A percentile compares a stretch with the other conserved stretches of the same genome.
phyloP scores from a whole-genome alignment of 2,329 filamentous ascomycete genomes.

The Pestalotiopsis sp. region DNA sequence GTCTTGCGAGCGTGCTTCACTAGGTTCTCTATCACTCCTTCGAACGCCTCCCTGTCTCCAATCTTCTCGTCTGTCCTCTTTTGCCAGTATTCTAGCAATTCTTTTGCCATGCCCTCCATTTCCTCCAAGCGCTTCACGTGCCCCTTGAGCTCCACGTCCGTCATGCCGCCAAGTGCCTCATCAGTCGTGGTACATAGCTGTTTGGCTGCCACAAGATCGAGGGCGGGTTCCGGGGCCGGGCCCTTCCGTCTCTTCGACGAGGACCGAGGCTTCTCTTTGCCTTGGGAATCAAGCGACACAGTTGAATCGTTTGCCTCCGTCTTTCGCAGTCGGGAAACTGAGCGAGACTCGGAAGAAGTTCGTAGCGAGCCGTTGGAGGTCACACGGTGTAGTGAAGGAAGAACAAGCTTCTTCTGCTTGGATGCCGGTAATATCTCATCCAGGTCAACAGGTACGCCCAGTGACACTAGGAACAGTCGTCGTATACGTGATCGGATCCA shows the following conservation, averaged over 20 bases:
- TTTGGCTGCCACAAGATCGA: slow-evolving; percentile 78
- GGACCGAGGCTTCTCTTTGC: slow-evolving; percentile 45
- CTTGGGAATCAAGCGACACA: slow-evolving; percentile 62
- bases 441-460: slow-evolving; percentile 93
- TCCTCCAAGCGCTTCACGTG: slow-evolving; percentile 73
- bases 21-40: slow-evolving; percentile 94
- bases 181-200: slow-evolving; percentile 84
- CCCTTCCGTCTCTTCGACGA: slow-evolving; percentile 51
- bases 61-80: slow-evolving; percentile 83
- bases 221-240: slow-evolving; percentile 69
- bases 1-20: slow-evolving; percentile 89
- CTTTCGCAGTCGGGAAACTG: slow-evolving; percentile 48
- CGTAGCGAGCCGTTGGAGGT: slow-evolving; percentile 55
- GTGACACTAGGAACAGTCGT: slow-evolving; percentile 90
- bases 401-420: slow-evolving; percentile 95
- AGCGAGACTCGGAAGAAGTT: slow-evolving; percentile 57
- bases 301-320: slow-evolving; percentile 56
- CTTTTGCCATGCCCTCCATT: slow-evolving; percentile 71
- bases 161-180: slow-evolving; percentile 79
- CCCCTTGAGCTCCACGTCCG: slow-evolving; percentile 70
- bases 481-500: slow-evolving; percentile 97
- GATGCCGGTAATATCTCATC: slow-evolving; percentile 96
- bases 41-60: slow-evolving; percentile 90
- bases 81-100: slow-evolving; percentile 86
- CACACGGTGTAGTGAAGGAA: slow-evolving; percentile 67